Base-by-base conservation (phyloP, 768 basidiomycete species). In the Lentinula aciculospora region DNA sequence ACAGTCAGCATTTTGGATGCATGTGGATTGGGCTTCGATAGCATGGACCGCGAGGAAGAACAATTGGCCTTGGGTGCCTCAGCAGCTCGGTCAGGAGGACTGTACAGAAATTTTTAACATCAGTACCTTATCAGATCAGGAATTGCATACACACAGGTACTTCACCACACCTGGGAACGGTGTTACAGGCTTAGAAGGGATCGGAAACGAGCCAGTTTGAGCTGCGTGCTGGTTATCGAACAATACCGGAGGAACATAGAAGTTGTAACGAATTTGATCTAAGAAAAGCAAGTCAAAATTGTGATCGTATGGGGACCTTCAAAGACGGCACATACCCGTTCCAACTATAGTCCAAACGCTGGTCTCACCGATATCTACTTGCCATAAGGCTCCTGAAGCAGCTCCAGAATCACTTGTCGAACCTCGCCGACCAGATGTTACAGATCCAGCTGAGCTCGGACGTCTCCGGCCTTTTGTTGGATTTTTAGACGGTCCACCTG, bases 321-420 rank as follows among this genome's bases (percentile, higher is more conserved):
- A 28, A 61, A 25, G 25, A 27, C 21, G 34, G 61, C 21, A 66
- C 79, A 71, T 69, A 92, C 91, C 91, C 61, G 90, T 93, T 63
- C 93, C 92, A 60, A 94, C 91, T 63, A 94, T 92, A 3, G 93
- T 94, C 93, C 93, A 95, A 23, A 94, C 89, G 67, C 91, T 92
- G 29, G 92, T 92, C 75, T 94, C 92, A 60, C 92, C 92, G 58
- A 93, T 92, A 69, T 94, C 92, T 56, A 94, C 87, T 67, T 87
- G 87, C 91, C 89, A 93, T 23, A 90, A 78, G 9, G 88, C 87
- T 51, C 88, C 91, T 4, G 88, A 92, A 45, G 85, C 83, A 53
- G 85, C 85, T 34, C 84, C 81, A 40, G 81, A 68, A 57, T 91
- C 89, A 64, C 85, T 84, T 13, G 80, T 73, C 29, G 83, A 83